Evolutionary conservation across 2,329 filamentous ascomycete species (phyloP).

Genomic region (Fusarium sterilihyphosum): DNA sequence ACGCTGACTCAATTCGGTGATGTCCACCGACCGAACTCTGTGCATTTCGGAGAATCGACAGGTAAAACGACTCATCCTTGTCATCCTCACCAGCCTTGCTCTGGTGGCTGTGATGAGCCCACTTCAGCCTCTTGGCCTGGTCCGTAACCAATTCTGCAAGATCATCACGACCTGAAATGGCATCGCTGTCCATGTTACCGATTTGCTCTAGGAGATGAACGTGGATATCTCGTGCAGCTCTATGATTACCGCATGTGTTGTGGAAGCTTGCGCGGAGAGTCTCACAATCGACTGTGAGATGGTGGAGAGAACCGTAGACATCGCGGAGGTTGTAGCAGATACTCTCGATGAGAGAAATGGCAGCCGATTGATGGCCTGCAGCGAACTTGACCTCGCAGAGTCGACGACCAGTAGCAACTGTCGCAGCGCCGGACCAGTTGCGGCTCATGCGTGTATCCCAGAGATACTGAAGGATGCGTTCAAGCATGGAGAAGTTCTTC

Average conservation of each 20-base stretch:
- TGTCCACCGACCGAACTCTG: neutral
- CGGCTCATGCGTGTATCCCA: conserved; percentile 10
- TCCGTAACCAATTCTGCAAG: neutral
- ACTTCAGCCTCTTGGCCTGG: neutral
- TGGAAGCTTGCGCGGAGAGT: neutral
- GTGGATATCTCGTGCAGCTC: neutral
- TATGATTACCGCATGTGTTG: neutral
- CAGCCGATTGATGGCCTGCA: neutral
- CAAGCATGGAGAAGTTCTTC: conserved; percentile 5
- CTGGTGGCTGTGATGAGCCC: neutral
- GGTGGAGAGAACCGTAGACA: neutral
- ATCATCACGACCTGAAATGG: neutral
- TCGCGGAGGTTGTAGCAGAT: neutral
- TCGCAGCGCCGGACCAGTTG: neutral
- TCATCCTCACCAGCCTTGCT: neutral
- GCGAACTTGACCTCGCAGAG: conserved; percentile 5
- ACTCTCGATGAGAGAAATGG: neutral
- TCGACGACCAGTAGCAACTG: neutral
- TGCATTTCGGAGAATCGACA: neutral
- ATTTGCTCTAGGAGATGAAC: neutral
- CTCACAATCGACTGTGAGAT: neutral
- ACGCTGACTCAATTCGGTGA: neutral
- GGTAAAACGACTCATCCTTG: neutral
- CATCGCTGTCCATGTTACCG: neutral
- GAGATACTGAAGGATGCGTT: neutral